A percentile compares a stretch with the other conserved stretches of the same genome.
Evolutionary conservation across 805 yeast species (phyloP).

Genomic region (Candida jianshihensis): DNA sequence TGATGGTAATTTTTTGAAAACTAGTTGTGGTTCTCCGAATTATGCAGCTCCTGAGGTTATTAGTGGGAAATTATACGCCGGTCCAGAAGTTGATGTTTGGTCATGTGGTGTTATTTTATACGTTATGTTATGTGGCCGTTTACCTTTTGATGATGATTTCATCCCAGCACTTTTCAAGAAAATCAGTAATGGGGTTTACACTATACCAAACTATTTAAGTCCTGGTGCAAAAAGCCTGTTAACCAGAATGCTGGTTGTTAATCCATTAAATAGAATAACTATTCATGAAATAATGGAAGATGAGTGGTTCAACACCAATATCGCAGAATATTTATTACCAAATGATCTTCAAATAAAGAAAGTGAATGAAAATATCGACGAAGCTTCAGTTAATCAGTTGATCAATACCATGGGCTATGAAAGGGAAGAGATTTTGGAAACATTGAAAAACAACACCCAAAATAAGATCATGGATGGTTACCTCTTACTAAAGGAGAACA

Average conservation of each 20-base stretch:
- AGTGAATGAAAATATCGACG: slow-evolving; percentile 48
- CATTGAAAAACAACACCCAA: slow-evolving; percentile 49
- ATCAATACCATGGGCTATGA: slow-evolving; percentile 86
- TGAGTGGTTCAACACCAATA: slow-evolving; percentile 82
- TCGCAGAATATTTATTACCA: slow-evolving; percentile 74
- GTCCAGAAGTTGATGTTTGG: slow-evolving; percentile 98
- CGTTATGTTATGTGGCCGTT: slow-evolving; percentile 92
- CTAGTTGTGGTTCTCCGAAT: slow-evolving; percentile 94
- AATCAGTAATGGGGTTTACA: slow-evolving; percentile 87
- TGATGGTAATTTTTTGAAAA: slow-evolving; percentile 90
- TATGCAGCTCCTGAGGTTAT: slow-evolving; percentile 98
- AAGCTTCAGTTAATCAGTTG: slow-evolving; percentile 66
- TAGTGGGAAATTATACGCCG: slow-evolving; percentile 90
- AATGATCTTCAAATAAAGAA: slow-evolving; percentile 27
- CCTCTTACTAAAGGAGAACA: slow-evolving; percentile 73
- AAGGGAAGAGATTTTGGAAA: slow-evolving; percentile 71
- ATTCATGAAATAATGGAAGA: slow-evolving; percentile 89
- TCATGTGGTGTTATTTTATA: slow-evolving; percentile 92
- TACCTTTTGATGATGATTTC: slow-evolving; percentile 94
- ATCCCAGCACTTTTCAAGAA: slow-evolving; percentile 92
- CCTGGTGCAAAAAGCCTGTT: slow-evolving; percentile 78
- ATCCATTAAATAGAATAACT: slow-evolving; percentile 89
- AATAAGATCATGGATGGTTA: slow-evolving; percentile 86
- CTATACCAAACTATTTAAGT: slow-evolving; percentile 80
- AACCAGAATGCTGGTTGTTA: slow-evolving; percentile 88